Evolutionary conservation across 768 basidiomycete species (phyloP), one percentile per base, ranked within the genome.

Genomic region (Mycena maculata): DNA sequence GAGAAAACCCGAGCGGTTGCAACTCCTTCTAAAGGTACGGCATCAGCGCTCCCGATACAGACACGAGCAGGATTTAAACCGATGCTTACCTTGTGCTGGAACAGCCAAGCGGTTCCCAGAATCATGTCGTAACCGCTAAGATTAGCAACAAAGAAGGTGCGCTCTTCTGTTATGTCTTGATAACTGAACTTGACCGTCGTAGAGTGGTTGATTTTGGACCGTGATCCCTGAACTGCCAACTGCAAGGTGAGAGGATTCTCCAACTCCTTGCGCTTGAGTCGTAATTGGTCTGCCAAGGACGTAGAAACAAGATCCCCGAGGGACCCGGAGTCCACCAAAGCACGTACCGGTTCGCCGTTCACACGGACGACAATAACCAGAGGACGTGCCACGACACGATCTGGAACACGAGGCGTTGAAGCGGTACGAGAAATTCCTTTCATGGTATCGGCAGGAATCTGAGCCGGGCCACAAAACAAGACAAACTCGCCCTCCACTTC

Each of bases 351-450:
- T n/a, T n/a, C n/a, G n/a, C n/a, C n/a, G n/a, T n/a, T n/a, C n/a
- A n/a, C n/a, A n/a, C n/a, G n/a, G n/a, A n/a, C n/a, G n/a, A n/a
- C n/a, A n/a, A n/a, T n/a, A n/a, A n/a, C n/a, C n/a, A n/a, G n/a
- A n/a, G n/a, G n/a, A n/a, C n/a, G n/a, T n/a, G n/a, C n/a, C n/a
- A n/a, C n/a, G n/a, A n/a, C n/a, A n/a, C n/a, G n/a, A 72, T 20
- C 20, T 78, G 71, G 28, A 78, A 77, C 4, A 45, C 65, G 0
- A 75, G 69, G 9, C 77, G 3, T 42, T 77, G 79, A 1, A 69
- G 67, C 8, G 78, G 60, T 45, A 77, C 70, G 28, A 77, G 76
- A 1, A 55, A 38, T 11, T 63, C 49, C 5, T 63, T 45, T 11
- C 48, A 36, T 3, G 48, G 28, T 0, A 74, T 75, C 0, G 28